phyloP scores from a whole-genome alignment of 768 basidiomycete genomes.

The Macrolepiota fuliginosa region DNA sequence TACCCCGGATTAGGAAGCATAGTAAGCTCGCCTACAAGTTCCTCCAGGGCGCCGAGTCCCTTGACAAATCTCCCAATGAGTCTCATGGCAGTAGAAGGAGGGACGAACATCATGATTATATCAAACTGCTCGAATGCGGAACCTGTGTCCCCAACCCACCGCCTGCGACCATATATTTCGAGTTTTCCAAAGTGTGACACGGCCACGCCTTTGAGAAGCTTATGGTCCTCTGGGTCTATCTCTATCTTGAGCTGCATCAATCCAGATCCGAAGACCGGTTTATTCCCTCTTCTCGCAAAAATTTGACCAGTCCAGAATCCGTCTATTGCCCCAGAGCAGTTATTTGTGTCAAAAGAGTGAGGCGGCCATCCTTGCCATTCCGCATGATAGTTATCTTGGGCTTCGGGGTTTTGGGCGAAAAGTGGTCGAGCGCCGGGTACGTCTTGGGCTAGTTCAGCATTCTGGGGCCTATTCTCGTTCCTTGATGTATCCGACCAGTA shows the following conservation, averaged over 20 bases:
- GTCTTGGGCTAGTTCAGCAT: background rate
- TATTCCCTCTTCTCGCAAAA: background rate
- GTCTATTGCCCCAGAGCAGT: background rate
- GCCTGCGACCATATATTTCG: background rate
- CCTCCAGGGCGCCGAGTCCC: background rate
- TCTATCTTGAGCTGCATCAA: background rate
- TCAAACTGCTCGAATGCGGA: background rate
- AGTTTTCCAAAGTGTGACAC: background rate
- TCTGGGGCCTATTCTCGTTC: background rate
- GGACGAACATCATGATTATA: background rate
- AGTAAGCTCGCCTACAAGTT: conserved; percentile 1
- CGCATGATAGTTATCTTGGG: background rate
- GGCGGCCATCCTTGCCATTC: background rate
- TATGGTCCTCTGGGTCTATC: background rate
- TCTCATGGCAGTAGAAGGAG: conserved; percentile 1
- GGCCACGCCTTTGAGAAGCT: background rate
- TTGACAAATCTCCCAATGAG: background rate
- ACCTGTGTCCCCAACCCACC: background rate
- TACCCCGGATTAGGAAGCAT: background rate
- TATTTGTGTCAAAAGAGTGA: conserved; percentile 3
- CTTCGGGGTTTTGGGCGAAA: background rate
- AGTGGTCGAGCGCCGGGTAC: background rate
- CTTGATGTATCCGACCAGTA: background rate
- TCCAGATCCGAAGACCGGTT: background rate
- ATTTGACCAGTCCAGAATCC: conserved; percentile 1